phyloP scores from a whole-genome alignment of 495 filamentous ascomycete species.

The Penicillium bovifimosum region DNA sequence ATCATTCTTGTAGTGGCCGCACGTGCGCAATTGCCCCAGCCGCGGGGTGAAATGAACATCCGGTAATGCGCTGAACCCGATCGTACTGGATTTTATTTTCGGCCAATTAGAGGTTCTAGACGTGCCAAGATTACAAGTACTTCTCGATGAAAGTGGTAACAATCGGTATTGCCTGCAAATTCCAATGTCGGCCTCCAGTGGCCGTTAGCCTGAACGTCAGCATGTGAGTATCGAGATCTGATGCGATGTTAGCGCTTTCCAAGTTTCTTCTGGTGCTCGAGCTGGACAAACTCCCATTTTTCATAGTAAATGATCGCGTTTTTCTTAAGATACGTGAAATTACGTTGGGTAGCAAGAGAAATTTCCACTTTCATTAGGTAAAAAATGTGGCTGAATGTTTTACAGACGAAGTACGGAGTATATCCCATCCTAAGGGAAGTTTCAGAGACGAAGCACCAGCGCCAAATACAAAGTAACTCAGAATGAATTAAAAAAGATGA shows the following conservation, averaged over 20 bases:
- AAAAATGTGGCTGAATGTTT: slow-evolving; percentile 8
- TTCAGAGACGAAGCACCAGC: background rate
- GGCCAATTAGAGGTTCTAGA: slow-evolving; percentile 7
- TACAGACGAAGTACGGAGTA: slow-evolving; percentile 6
- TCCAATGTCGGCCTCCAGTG: slow-evolving; percentile 13
- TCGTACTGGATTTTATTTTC: background rate
- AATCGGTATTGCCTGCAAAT: background rate
- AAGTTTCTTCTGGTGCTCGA: no score
- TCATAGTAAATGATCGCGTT: no score
- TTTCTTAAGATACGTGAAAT: background rate
- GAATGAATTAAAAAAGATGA: background rate
- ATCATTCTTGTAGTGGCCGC: slow-evolving; percentile 4
- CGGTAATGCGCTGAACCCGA: slow-evolving; percentile 2
- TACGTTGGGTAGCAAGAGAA: slow-evolving; percentile 3
- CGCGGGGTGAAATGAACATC: slow-evolving; percentile 2
- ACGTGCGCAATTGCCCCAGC: slow-evolving; percentile 21
- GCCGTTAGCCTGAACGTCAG: slow-evolving; percentile 11
- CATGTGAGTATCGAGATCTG: slow-evolving; percentile 9
- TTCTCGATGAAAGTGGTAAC: background rate
- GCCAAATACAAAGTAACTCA: background rate
- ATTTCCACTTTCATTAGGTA: slow-evolving; percentile 14
- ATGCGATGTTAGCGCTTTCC: no score
- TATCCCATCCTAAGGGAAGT: background rate
- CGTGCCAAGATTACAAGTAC: background rate
- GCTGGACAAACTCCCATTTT: no score